Evolutionary conservation across 768 basidiomycete genomes (phyloP).

Genomic region (Lactifluus subvellereus): DNA sequence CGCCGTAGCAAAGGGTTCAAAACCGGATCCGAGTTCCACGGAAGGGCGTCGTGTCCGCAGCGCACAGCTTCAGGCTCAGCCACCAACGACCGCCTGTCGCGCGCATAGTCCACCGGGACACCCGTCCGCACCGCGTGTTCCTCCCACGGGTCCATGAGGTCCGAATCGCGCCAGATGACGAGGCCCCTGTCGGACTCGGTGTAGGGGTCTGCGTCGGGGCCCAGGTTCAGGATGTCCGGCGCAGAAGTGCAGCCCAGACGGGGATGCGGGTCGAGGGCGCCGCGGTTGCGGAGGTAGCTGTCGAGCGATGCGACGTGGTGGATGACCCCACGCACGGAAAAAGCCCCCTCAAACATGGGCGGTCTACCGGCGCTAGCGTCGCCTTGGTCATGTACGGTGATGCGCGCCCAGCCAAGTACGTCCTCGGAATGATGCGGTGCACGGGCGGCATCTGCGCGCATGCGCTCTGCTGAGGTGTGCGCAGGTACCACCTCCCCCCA

Average conservation of each 20-base stretch:
- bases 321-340: constrained; percentile 58
- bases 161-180: constrained; percentile 72
- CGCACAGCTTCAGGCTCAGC: constrained; percentile 29
- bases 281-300: constrained; percentile 61
- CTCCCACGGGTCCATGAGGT: constrained; percentile 52
- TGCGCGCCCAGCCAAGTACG: constrained; percentile 70
- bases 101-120: constrained; percentile 8
- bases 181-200: constrained; percentile 46
- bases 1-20: constrained; percentile 47
- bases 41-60: constrained; percentile 68
- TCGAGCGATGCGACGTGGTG: constrained; percentile 69
- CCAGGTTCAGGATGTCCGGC: not conserved
- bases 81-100: not conserved
- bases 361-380: constrained; percentile 41
- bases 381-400: constrained; percentile 63
- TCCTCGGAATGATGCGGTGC: constrained; percentile 39
- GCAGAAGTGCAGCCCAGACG: not conserved
- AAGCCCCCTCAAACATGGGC: constrained; percentile 71
- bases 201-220: constrained; percentile 33
- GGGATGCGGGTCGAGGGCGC: constrained; percentile 44
- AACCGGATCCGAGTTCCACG: constrained; percentile 56
- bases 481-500: constrained; percentile 67
- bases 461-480: constrained; percentile 45
- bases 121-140: constrained; percentile 36
- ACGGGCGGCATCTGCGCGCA: constrained; percentile 60